These are phyloP conservation scores for Yamadazyma atmosphaerica DNA, from an alignment of 1,139 yeast species.

Conservation along the genomic window DNA sequence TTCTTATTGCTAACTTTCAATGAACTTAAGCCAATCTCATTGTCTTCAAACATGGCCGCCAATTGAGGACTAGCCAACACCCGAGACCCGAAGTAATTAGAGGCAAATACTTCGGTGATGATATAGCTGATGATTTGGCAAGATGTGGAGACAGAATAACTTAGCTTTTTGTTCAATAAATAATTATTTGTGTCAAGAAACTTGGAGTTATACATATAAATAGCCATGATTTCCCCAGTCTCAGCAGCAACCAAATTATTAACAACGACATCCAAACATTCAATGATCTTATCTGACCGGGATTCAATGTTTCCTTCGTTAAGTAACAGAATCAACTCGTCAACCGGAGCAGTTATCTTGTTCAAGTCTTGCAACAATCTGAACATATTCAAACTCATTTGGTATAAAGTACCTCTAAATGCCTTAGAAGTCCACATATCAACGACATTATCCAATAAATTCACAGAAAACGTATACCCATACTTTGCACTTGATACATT, in stretches of 20 bases:
- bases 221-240: neutral
- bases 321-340: slow-evolving; percentile 2
- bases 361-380: neutral
- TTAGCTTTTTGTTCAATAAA: neutral
- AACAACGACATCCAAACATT: slow-evolving; percentile 1
- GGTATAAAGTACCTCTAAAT: neutral
- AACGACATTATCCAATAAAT: slow-evolving; percentile 3
- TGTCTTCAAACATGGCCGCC: neutral
- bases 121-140: slow-evolving; percentile 6
- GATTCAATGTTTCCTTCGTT: neutral
- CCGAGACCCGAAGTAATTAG: slow-evolving; percentile 1
- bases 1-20: slow-evolving; percentile 6
- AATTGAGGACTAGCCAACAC: slow-evolving; percentile 2
- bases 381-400: neutral
- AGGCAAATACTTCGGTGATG: slow-evolving; percentile 5
- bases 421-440: neutral
- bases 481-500: too few relatives aligned
- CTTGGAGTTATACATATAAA: slow-evolving; percentile 1
- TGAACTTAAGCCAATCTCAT: slow-evolving; percentile 5
- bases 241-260: slow-evolving; percentile 3
- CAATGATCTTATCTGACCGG: neutral
- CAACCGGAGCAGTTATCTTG: neutral
- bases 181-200: neutral
- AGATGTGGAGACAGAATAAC: slow-evolving; percentile 2
- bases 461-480: neutral